phyloP scores from a whole-genome alignment of 2,329 filamentous ascomycete genomes.

The Fusarium sacchari region DNA sequence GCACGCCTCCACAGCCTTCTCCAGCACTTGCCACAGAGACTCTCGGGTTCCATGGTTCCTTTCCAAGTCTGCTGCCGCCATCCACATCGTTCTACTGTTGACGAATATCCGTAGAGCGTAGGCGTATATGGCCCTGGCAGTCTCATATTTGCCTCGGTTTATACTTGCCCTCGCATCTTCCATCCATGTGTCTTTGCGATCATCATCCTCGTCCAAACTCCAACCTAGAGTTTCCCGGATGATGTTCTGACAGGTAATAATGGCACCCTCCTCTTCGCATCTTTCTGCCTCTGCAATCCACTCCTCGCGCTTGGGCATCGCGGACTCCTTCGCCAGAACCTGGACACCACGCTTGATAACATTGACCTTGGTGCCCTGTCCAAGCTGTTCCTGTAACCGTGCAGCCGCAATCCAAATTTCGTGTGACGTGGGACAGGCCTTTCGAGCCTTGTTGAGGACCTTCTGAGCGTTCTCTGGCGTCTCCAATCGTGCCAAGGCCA shows the following conservation, averaged over 20 bases:
- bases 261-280: conserved; percentile 90
- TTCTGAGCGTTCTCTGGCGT: conserved; percentile 91
- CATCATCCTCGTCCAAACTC: conserved; percentile 93
- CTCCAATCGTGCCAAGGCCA: conserved; percentile 90
- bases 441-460: conserved; percentile 93
- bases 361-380: conserved; percentile 80
- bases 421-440: conserved; percentile 90
- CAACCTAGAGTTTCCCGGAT: conserved; percentile 93
- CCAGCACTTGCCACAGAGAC: conserved; percentile 83
- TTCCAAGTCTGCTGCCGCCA: conserved; percentile 90
- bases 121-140: conserved; percentile 91
- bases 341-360: conserved; percentile 96
- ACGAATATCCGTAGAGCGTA: conserved; percentile 91
- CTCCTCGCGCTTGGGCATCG: conserved; percentile 96
- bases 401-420: conserved; percentile 98
- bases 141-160: conserved; percentile 84
- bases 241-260: conserved; percentile 87
- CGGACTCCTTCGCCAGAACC: conserved; percentile 86
- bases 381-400: conserved; percentile 86
- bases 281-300: conserved; percentile 96
- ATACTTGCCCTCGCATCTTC: conserved; percentile 89
- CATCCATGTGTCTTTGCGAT: conserved; percentile 94
- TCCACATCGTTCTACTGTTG: conserved; percentile 88
- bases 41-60: conserved; percentile 88
- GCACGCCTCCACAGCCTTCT: conserved; percentile 93